phyloP scores from a whole-genome alignment of 495 filamentous ascomycete species.

The Daldinia childiae region DNA sequence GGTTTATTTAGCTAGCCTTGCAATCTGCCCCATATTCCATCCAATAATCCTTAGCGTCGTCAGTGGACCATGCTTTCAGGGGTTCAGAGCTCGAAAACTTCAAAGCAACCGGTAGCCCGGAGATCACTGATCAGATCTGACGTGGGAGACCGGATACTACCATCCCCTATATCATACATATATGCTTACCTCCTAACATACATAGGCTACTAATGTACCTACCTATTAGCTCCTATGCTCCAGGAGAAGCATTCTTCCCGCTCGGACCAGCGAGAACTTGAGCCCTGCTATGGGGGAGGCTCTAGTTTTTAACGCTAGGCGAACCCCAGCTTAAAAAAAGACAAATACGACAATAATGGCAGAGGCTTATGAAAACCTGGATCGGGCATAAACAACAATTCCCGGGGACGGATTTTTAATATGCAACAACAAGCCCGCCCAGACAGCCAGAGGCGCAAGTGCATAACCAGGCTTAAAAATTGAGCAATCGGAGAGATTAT shows the following conservation, averaged over 20 bases:
- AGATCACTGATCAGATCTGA: slow-evolving; percentile 45
- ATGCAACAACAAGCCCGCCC: neutral
- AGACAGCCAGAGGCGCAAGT: slow-evolving; percentile 3
- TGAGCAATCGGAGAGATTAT: slow-evolving; percentile 28
- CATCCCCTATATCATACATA: slow-evolving; percentile 30
- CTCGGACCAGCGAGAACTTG: neutral
- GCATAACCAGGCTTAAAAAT: neutral
- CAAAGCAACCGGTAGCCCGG: slow-evolving; percentile 35
- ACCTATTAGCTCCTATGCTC: neutral
- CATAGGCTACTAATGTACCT: neutral
- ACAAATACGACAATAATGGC: neutral
- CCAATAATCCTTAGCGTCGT: slow-evolving; percentile 29
- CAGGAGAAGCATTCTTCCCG: slow-evolving; percentile 24
- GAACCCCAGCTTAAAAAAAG: neutral
- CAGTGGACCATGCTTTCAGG: slow-evolving; percentile 27
- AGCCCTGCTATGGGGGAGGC: neutral
- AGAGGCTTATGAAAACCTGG: neutral
- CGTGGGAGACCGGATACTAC: slow-evolving; percentile 35
- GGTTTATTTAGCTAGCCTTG: slow-evolving; percentile 21
- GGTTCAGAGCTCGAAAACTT: slow-evolving; percentile 20
- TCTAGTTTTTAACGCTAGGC: slow-evolving; percentile 1
- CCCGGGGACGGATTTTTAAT: slow-evolving; percentile 6
- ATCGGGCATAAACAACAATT: neutral
- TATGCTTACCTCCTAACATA: neutral
- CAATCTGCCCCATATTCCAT: slow-evolving; percentile 22